Conservation (phyloP, 495 filamentous ascomycete species). For the Extremus antarcticus region DNA sequence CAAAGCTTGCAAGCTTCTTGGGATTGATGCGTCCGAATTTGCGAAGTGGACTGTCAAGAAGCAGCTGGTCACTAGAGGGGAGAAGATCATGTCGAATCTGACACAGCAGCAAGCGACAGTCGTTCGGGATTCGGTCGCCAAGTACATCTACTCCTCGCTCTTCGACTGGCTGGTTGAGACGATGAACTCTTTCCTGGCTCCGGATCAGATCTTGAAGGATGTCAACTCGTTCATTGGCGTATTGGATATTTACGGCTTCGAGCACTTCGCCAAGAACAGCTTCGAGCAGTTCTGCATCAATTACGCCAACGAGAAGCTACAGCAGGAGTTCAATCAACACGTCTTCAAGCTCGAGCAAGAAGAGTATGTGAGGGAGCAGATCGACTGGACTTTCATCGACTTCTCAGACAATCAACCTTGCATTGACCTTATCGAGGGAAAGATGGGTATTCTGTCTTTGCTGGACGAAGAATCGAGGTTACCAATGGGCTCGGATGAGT, state of each 20-base stretch:
- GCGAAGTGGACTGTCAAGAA: conserved; percentile 99
- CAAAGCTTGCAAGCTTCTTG: conserved; percentile 74
- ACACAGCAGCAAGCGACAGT: conserved; percentile 90
- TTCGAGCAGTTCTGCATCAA: conserved; percentile 99
- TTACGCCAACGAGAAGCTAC: conserved; percentile 98
- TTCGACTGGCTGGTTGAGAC: conserved; percentile 98
- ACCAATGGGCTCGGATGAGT: conserved; percentile 94
- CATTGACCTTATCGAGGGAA: conserved; percentile 96
- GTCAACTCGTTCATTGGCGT: conserved; percentile 96
- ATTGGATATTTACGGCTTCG: conserved; percentile 98
- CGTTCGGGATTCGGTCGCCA: conserved; percentile 94
- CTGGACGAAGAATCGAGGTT: conserved; percentile 93
- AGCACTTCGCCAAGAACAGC: conserved; percentile 99
- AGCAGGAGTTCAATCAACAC: conserved; percentile 99
- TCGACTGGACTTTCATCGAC: conserved; percentile 99
- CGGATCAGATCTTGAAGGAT: conserved; percentile 70
- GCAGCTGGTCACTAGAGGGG: conserved; percentile 88
- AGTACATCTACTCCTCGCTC: conserved; percentile 95
- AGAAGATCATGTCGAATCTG: conserved; percentile 94
- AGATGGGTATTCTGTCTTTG: conserved; percentile 82
- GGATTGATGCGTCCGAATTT: conserved; percentile 78
- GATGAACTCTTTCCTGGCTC: conserved; percentile 83
- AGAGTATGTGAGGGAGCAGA: conserved; percentile 92
- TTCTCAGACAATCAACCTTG: conserved; percentile 99
- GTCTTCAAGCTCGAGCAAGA: conserved; percentile 99